phyloP scores from a whole-genome alignment of 179 eudicot genomes.

The Actinidia chinensis region DNA sequence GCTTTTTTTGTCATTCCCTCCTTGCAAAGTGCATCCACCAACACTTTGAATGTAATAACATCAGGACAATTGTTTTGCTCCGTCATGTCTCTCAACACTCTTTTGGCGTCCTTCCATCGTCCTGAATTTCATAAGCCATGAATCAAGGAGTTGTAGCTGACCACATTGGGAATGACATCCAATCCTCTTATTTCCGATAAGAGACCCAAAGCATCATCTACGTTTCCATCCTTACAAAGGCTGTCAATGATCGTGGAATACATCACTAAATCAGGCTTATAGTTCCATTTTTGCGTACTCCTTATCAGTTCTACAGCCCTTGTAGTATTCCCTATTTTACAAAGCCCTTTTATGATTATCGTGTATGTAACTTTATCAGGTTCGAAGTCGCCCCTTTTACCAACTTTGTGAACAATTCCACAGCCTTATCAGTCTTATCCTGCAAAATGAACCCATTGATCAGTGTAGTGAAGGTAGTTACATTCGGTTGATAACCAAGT shows the following conservation, averaged over 20 bases:
- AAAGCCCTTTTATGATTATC: neutral
- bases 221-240: neutral
- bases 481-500: neutral
- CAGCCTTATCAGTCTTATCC: neutral
- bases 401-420: neutral
- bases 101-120: neutral
- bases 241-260: neutral
- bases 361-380: neutral
- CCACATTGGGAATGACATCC: neutral
- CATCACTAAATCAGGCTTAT: neutral
- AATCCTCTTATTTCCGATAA: neutral
- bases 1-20: conserved; percentile 5
- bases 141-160: conserved; percentile 1
- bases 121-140: conserved; percentile 1
- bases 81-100: neutral
- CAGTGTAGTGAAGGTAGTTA: neutral
- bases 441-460: neutral
- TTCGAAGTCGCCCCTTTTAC: neutral
- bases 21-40: neutral
- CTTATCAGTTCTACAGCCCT: neutral
- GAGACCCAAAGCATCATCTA: neutral
- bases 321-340: neutral
- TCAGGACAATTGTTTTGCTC: neutral
- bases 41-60: neutral
- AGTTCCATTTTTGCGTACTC: neutral